Base-by-base conservation (phyloP, 2,329 filamentous ascomycete genomes). In the Xylariaceae sp. region DNA sequence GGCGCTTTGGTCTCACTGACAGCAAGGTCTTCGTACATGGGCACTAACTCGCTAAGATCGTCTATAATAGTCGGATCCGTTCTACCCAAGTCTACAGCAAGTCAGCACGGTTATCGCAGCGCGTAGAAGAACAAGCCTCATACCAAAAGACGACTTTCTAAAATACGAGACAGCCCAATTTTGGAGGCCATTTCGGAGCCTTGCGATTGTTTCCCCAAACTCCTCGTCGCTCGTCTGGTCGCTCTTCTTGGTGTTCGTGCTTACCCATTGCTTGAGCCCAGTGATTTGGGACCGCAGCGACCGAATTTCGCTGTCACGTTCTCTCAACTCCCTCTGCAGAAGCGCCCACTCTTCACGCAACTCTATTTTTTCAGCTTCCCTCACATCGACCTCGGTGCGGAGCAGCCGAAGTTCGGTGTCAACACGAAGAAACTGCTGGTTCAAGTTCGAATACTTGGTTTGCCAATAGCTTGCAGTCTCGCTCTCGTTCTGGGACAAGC, bases 101-200 rank as follows among this genome's bases (percentile, higher is more conserved):
- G 37, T 60, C 16, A 59, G 56, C 26, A 44, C 7, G 24, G 23
- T 14, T 36, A 17, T 14, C 17, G 24, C 34, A 16, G 16, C 5
- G 12, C 21, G 21, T 50, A 28, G 37, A 40, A 40, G 31, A 44
- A 26, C 16, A 24, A 11, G 23, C 41, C 21, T 71, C 77, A 65
- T 69, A 82, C 81, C 76, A 43, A 88, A 73, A 73, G 82, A 88
- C 11, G 82, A 79, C 60, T 82, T 83, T 48, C 88, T 80, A 63
- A 89, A 91, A 69, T 89, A 84, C 23, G 83, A 82, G 65, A 91
- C 86, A 3, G 88, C 83, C 88, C 88, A 92, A 65, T 91, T 90
- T 74, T 91, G 87, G 64, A 90, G 73, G 21, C 87, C 83, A 65
- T 90, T 88, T 17, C 84, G 83, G 43, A 91, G 71, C 55, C 82